Evolutionary conservation across 2,329 filamentous ascomycete genomes (phyloP), one percentile per base, ranked within the genome.

Genomic region (Didymella pomorum): DNA sequence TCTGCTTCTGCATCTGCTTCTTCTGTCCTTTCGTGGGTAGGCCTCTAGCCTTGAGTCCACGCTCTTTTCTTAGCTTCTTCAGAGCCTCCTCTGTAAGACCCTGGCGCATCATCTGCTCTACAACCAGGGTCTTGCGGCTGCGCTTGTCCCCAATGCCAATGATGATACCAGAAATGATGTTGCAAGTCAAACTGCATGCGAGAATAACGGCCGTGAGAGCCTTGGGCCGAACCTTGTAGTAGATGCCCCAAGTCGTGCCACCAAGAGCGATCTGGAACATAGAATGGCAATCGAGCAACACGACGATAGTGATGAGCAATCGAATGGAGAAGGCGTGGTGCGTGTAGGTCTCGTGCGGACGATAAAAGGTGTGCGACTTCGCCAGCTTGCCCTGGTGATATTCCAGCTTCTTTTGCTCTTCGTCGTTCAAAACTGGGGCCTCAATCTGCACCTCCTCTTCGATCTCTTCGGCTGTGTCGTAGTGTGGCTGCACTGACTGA

Each of bases 281-380:
- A 14, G 89, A 92, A 76, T 96, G 92, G 61, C 84, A 88, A 74
- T 96, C 92, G 6, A 95, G 83, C 5, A 96, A 80, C 16, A 91
- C 81, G 12, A 94, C 87, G 58, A 94, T 87, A 56, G 89, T 86
- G 41, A 95, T 84, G 39, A 95, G 86, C 3, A 92, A 82, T 29
- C 84, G 83, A 1, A 93, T 80, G 0, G 92, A 91, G 62, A 96
- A 96, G 0, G 92, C 89, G 71, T 86, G 82, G 72, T 96, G 92
- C 0, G 92, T 96, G n/a, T 86, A 82, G 0, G 92, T 96, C 75
- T 96, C 92, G 75, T 95, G 89, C 0, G 92, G 91, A 67, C 93
- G 93, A 81, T 95, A 96, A 77, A 94, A 96, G 6, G 90, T 93
- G 73, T 96, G 92, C 0, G 89, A 92, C 65, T 89, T 91, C 62